Evolutionary conservation across 163 green algal genomes (phyloP), one percentile per base, ranked within the genome.

Genomic region (Chloroidium sp.): DNA sequence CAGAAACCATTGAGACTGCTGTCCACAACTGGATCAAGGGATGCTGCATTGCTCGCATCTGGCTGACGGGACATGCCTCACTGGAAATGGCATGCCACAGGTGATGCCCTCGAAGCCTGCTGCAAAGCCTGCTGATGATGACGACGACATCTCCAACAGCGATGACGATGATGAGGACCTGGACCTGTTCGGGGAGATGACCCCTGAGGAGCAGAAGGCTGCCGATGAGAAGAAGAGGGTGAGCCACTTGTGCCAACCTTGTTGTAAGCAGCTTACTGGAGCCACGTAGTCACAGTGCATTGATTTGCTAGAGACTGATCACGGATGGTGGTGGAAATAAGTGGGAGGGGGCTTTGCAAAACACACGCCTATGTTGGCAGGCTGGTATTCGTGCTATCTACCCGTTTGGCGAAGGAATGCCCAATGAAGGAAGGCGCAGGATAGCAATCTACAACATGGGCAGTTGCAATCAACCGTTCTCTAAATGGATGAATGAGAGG

Each of bases 121-220:
- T 59, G 72, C 61, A 12, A 61, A 64, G 2, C 61, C 69, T 69
- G 80, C 68, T 8, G 80, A 76, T 62, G 74, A 79, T 6, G 76
- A 85, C 57, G 79, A 79, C 69, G 77, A 82, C 10, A 76, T 76
- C 69, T 36, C n/a, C 13, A 60, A 84, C 74, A 76, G 87, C 64
- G 80, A 84, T 36, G 88, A 92, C 75, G 85, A 90, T 77, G 88
- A 92, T 79, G 87, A 92, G n/a, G 89, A 93, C 69, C 62, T 93
- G 62, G 89, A 93, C 83, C 79, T 93, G 58, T 93, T 93, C 74
- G 89, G 89, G 62, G 89, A 93, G 84, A 85, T 92, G 82, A 92
- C 89, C 6, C 79, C 84, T 78, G 89, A 93, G 87, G 88, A 93
- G 82, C 77, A 80, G 67, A 85, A 85, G 10, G 76, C 74, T 59